Evolutionary conservation across 2,329 filamentous ascomycete species (phyloP).

Genomic region (Penicillium occitanis): DNA sequence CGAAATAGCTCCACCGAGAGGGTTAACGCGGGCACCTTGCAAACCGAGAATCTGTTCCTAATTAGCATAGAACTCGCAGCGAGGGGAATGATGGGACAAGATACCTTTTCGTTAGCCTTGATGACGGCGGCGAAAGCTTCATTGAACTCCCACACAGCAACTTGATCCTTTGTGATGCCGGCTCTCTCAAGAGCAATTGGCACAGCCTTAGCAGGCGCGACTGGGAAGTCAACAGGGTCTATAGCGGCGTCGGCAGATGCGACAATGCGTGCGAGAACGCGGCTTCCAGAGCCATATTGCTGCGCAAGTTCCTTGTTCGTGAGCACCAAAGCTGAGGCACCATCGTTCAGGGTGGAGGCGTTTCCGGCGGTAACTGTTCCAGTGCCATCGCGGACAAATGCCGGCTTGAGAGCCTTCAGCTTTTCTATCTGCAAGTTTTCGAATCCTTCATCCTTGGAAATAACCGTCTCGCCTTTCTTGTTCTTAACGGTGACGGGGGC

Average conservation of each 20-base stretch:
- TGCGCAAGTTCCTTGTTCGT: conserved; percentile 77
- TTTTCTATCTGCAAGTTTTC: conserved; percentile 84
- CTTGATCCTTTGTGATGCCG: conserved; percentile 86
- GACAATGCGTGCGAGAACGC: conserved; percentile 83
- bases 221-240: conserved; percentile 88
- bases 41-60: conserved; percentile 67
- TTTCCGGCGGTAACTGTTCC: conserved; percentile 95
- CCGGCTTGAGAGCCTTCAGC: conserved; percentile 81
- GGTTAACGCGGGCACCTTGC: conserved; percentile 77
- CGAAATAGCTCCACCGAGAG: conserved; percentile 85
- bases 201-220: conserved; percentile 89
- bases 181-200: conserved; percentile 85
- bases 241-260: conserved; percentile 86
- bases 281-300: conserved; percentile 72
- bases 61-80: conserved; percentile 3
- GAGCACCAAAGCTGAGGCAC: conserved; percentile 84
- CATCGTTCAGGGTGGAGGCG: conserved; percentile 91
- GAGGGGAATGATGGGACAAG: conserved; percentile 10
- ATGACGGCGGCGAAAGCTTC: conserved; percentile 96
- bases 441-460: conserved; percentile 86
- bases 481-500: conserved; percentile 80
- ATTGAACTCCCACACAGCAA: conserved; percentile 97
- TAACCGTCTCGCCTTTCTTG: conserved; percentile 76
- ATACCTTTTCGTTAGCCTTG: conserved; percentile 85
- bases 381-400: conserved; percentile 80